Evolutionary conservation across 2,329 filamentous ascomycete species (phyloP), one percentile per base, ranked within the genome.

Genomic region (Fusarium nodosum): DNA sequence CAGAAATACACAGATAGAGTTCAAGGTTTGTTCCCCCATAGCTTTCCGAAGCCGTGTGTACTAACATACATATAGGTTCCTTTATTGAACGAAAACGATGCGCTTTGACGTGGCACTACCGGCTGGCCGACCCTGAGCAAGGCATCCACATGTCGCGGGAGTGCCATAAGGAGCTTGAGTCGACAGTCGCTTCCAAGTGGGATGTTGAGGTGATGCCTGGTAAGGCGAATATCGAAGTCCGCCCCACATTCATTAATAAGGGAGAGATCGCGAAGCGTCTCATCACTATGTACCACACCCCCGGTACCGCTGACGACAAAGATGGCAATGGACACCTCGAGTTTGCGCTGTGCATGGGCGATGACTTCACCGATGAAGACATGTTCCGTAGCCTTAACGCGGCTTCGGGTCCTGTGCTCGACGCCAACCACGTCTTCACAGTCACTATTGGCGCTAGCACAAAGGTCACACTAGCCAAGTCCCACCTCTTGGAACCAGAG

Each of bases 361-460:
- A 99, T 79, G 96, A 99, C 76, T 97, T 96, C 73, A 99, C 96
- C 8, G 96, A 99, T 77, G 96, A 99, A 86, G 95, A 97, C 90
- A 90, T 90, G 88, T 98, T 98, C 88, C 92, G 93, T 58, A 91
- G 93, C 16, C 86, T 98, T 45, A 89, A 89, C 74, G 83, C 82
- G 1, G 78, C 87, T 7, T 85, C 83, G 3, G 85, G 82, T 78
- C 86, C 75, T 76, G 90, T 81, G 79, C 86, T 76, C 68, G 81
- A 80, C 77, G 68, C 77, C 18, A 82, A 93, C 36, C 88, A 94
- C 75, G 88, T 97, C 67, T 98, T 97, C 81, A 93, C 93, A 3
- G 93, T 97, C 44, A 97, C 94, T 0, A 93, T 98, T 4, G 96
- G 96, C 4, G 91, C 94, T 7, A 96, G 92, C 80, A 94, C 91